Evolutionary conservation across 805 yeast genomes (phyloP).

Genomic region (Candida pini): DNA sequence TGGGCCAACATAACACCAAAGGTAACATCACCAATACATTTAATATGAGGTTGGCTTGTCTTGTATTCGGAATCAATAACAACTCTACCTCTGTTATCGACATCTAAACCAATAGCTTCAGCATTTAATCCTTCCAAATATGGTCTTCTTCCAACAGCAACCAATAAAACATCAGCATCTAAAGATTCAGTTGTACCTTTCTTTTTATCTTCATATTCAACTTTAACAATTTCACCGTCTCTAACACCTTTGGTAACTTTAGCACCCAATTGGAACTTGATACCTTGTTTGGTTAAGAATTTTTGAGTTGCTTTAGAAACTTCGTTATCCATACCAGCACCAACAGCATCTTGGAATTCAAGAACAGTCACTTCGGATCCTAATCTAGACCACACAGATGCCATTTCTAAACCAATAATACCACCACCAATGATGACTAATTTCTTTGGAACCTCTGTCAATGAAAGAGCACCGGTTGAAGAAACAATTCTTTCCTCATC

Average conservation of each 20-base stretch:
- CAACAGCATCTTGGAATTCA: slow-evolving; percentile 86
- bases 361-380: slow-evolving; percentile 94
- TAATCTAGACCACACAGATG: slow-evolving; percentile 92
- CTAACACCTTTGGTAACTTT: slow-evolving; percentile 85
- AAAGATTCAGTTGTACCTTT: slow-evolving; percentile 71
- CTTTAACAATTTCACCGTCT: slow-evolving; percentile 81
- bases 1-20: slow-evolving; percentile 99
- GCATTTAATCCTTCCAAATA: slow-evolving; percentile 84
- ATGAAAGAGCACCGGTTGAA: slow-evolving; percentile 84
- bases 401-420: slow-evolving; percentile 99
- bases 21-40: slow-evolving; percentile 97
- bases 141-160: slow-evolving; percentile 99
- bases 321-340: slow-evolving; percentile 98
- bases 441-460: slow-evolving; percentile 88
- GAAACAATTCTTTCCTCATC: slow-evolving; percentile 97
- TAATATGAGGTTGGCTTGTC: slow-evolving; percentile 87
- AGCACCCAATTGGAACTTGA: slow-evolving; percentile 87
- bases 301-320: slow-evolving; percentile 87
- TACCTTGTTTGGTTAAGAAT: slow-evolving; percentile 88
- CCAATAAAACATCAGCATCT: slow-evolving; percentile 89
- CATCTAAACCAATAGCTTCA: slow-evolving; percentile 84
- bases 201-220: slow-evolving; percentile 87
- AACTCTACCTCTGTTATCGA: slow-evolving; percentile 87
- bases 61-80: slow-evolving; percentile 92
- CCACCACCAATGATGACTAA: slow-evolving; percentile 97